Conservation (phyloP, 257 asterid genomes). For the Leonotis leonurus region DNA sequence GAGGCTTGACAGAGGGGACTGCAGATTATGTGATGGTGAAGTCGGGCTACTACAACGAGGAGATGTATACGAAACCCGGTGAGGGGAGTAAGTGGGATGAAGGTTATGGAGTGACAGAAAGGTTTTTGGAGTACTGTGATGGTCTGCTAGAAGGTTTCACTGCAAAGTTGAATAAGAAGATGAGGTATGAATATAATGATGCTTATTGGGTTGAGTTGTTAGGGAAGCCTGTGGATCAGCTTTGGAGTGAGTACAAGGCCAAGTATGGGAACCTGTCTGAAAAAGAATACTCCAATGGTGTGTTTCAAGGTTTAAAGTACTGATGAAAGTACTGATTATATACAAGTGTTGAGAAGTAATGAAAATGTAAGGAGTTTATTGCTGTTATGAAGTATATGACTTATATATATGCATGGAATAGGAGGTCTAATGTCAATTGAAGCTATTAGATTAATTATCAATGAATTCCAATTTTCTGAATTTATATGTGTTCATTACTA, state of each 20-base stretch:
- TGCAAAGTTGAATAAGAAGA: slow-evolving; percentile 2
- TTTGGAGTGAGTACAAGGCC: slow-evolving; percentile 42
- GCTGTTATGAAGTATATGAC: background rate
- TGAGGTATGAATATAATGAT: slow-evolving; percentile 1
- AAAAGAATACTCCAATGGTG: background rate
- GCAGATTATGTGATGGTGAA: slow-evolving; percentile 45
- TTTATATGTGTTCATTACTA: too few relatives aligned
- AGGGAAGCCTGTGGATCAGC: slow-evolving; percentile 32
- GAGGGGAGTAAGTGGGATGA: slow-evolving; percentile 36
- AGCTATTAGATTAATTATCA: too few relatives aligned
- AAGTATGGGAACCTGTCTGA: slow-evolving; percentile 9
- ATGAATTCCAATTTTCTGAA: too few relatives aligned
- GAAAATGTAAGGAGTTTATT: background rate
- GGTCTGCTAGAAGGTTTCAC: background rate
- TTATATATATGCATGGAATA: background rate
- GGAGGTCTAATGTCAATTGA: too few relatives aligned
- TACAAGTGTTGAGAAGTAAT: background rate
- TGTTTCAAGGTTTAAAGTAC: background rate
- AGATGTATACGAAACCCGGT: slow-evolving; percentile 30
- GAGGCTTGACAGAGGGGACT: slow-evolving; percentile 33
- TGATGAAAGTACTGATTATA: background rate
- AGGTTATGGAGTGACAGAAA: slow-evolving; percentile 34
- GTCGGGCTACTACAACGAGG: slow-evolving; percentile 13
- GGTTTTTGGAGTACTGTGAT: slow-evolving; percentile 8
- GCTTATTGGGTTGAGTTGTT: slow-evolving; percentile 23